phyloP scores from a whole-genome alignment of 441 rosid genomes.

The Isatis lusitanica region DNA sequence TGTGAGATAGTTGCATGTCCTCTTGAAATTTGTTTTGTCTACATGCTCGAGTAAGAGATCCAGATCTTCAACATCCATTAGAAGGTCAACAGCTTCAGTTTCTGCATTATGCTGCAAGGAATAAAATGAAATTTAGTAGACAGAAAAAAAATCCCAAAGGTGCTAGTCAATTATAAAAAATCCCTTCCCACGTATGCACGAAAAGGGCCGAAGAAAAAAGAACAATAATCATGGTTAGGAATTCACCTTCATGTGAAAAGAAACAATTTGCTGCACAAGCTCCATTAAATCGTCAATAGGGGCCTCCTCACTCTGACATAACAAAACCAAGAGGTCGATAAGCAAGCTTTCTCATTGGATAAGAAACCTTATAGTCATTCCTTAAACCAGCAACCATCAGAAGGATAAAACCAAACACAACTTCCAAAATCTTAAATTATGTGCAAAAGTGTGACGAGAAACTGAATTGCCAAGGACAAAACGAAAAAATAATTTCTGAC shows the following conservation, averaged over 20 bases:
- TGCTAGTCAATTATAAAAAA: background rate
- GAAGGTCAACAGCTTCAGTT: conserved; percentile 90
- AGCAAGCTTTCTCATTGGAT: background rate
- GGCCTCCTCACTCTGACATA: conserved; percentile 61
- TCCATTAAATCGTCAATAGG: conserved; percentile 71
- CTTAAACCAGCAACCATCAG: background rate
- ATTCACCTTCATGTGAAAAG: conserved; percentile 84
- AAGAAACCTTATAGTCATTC: background rate
- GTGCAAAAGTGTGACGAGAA: background rate
- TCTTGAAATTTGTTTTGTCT: conserved; percentile 74
- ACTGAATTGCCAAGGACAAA: background rate
- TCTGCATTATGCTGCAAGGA: conserved; percentile 84
- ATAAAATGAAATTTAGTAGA: background rate
- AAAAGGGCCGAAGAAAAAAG: background rate
- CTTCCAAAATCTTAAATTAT: background rate
- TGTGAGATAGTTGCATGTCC: conserved; percentile 83
- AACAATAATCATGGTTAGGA: background rate
- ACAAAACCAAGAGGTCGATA: background rate
- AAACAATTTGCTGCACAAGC: conserved; percentile 87
- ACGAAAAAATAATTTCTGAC: conserved; percentile 38
- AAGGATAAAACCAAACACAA: background rate
- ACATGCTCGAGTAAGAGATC: conserved; percentile 75
- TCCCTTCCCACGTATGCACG: background rate
- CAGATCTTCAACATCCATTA: conserved; percentile 97
- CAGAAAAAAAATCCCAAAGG: background rate